phyloP scores from a whole-genome alignment of 1,139 yeast species.

The Candida sp. region DNA sequence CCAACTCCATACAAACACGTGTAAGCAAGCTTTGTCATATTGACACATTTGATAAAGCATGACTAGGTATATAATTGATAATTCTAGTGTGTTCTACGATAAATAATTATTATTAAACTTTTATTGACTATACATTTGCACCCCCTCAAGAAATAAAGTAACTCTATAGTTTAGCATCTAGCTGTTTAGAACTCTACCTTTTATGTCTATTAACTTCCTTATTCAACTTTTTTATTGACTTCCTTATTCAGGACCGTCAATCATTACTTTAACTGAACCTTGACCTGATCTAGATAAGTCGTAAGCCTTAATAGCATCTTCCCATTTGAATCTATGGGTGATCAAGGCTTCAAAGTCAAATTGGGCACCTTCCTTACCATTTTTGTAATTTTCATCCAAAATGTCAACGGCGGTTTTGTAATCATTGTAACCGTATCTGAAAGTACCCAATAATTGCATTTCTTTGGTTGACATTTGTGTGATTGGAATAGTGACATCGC shows the following conservation, averaged over 20 bases:
- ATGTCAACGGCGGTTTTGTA: conserved; percentile 72
- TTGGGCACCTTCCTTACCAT: conserved; percentile 50
- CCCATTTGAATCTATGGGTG: conserved; percentile 73
- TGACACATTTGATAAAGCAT: no score
- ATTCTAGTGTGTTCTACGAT: no score
- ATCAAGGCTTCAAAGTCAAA: conserved; percentile 56
- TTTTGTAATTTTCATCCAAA: conserved; percentile 54
- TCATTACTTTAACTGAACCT: conserved; percentile 44
- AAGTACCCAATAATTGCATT: conserved; percentile 66
- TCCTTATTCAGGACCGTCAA: conserved; percentile 38
- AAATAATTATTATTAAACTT: no score
- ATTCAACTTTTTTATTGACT: not conserved
- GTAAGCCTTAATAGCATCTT: conserved; percentile 80
- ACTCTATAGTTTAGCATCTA: not conserved
- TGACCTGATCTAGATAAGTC: conserved; percentile 54
- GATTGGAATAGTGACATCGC: conserved; percentile 68
- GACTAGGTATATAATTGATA: no score
- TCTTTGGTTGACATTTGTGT: conserved; percentile 70
- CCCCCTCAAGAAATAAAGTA: no score
- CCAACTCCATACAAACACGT: no score
- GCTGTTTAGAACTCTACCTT: no score
- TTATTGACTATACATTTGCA: no score
- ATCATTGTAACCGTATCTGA: conserved; percentile 80
- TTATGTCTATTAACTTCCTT: not conserved
- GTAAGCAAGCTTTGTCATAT: no score